These are phyloP conservation scores for Prunus mongolica DNA, from an alignment of 306 rosid genomes.

Conservation along the genomic window DNA sequence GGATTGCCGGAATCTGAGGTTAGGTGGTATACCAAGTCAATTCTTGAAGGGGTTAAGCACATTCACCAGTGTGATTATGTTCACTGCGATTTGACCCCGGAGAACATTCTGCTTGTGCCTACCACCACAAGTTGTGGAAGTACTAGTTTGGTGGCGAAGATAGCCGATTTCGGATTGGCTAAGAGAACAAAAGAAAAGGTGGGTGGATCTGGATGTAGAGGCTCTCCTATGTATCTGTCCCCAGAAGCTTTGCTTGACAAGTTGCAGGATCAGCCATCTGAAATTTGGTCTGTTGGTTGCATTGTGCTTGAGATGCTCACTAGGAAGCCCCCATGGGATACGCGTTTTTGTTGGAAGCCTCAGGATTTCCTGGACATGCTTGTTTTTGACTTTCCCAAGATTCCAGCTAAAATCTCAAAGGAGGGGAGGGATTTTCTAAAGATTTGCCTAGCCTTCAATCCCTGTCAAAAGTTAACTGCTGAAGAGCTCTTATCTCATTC, in stretches of 20 bases:
- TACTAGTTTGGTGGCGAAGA: slow-evolving; percentile 16
- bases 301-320: slow-evolving; percentile 31
- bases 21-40: slow-evolving; percentile 22
- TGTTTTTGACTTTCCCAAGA: slow-evolving; percentile 6
- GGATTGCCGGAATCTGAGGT: slow-evolving; percentile 17
- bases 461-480: no score
- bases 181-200: slow-evolving; percentile 14
- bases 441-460: background rate
- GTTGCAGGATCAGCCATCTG: slow-evolving; percentile 16
- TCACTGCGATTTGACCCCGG: slow-evolving; percentile 31
- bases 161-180: slow-evolving; percentile 30
- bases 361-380: slow-evolving; percentile 5
- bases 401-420: slow-evolving; percentile 4
- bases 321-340: slow-evolving; percentile 21
- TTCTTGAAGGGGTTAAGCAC: slow-evolving; percentile 25
- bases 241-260: slow-evolving; percentile 20
- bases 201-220: background rate
- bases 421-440: background rate
- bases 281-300: slow-evolving; percentile 32
- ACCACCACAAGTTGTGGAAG: background rate
- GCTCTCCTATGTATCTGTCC: slow-evolving; percentile 20
- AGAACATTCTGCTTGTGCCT: slow-evolving; percentile 19
- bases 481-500: no score
- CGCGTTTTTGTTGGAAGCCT: background rate
- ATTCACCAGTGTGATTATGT: slow-evolving; percentile 16